Evolutionary conservation across 306 rosid species (phyloP).

Genomic region (Ochetophila trinervis): DNA sequence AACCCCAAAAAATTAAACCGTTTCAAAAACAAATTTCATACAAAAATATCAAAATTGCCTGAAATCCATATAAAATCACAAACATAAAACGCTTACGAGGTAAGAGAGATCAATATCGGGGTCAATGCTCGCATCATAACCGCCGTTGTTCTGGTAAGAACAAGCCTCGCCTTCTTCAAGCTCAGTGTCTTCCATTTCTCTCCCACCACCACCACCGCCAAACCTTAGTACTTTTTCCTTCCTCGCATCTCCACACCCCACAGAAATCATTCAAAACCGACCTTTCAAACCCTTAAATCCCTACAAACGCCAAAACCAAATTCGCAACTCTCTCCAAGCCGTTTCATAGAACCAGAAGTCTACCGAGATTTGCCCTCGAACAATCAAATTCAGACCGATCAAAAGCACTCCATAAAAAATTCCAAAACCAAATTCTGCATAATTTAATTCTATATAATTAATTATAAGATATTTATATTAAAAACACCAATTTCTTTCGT

Average conservation of each 20-base stretch:
- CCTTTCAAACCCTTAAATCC: conserved; percentile 40
- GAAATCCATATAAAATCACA: background rate
- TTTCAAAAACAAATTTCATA: background rate
- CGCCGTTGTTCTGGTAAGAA: conserved; percentile 66
- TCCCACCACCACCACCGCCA: conserved; percentile 40
- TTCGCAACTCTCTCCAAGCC: conserved; percentile 41
- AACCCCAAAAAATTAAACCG: conserved; percentile 9
- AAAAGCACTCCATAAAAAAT: conserved; percentile 17
- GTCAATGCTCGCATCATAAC: conserved; percentile 63
- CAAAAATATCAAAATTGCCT: background rate
- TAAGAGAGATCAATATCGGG: conserved; percentile 83
- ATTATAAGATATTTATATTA: background rate
- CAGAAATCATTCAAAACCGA: conserved; percentile 58
- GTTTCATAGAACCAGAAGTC: conserved; percentile 28
- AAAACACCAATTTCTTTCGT: background rate
- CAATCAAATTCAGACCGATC: conserved; percentile 49
- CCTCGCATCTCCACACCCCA: conserved; percentile 76
- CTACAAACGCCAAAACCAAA: conserved; percentile 39
- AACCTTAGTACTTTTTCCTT: conserved; percentile 65
- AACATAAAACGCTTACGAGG: conserved; percentile 55
- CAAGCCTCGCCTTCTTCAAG: conserved; percentile 98
- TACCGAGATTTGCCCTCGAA: conserved; percentile 22
- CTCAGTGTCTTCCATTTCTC: conserved; percentile 85
- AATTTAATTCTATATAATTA: conserved; percentile 11
- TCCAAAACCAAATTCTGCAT: conserved; percentile 30